Base-by-base conservation (phyloP, 352 stramenopile species). In the Phytopythium boreale region DNA sequence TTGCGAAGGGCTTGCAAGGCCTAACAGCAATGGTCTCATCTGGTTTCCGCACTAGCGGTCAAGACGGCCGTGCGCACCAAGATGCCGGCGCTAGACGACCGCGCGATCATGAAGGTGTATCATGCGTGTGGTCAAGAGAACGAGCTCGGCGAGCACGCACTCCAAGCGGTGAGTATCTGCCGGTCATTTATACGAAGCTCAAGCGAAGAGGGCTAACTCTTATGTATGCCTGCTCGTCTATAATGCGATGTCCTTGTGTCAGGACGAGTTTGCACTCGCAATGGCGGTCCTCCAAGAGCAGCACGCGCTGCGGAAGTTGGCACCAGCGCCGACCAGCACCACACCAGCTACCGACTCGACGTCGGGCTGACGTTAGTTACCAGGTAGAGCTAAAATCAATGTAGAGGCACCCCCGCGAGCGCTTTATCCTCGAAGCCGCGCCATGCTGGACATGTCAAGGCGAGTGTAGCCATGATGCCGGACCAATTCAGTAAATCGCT, bases 111-210 rank as follows among this genome's bases (percentile, higher is more conserved):
- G 61, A 90, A 90, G 34, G 70, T 88, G 15, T 93, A 87, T 55
- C 84, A 92, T 58, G 71, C 80, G 37, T 92, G 80, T 31, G 84
- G 83, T 9, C 83, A 95, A 78, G 87, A 93, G 60, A 95, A 92
- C 53, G 83, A 93, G 19, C 65, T 91, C 10, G 84, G 83, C n/a
- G 83, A 93, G 22, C 88, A 90, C 37, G 75, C 71, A 47, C 65
- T 94, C 47, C 67, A 78, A 22, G 75, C 74, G 59, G 84, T 90
- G 76, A 51, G 79, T 67, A 60, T 27, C 34, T 66, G 64, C 59
- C 12, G 14, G 43, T 59, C 60, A 31, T 59, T 20, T 7, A 3
- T 34, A 34, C 29, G 3, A 7, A 34, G 3, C 29, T 34, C 29
- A 7, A 43, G 37, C 37, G 10, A 43, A 8, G 37, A 43, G 37